These are phyloP conservation scores for Capronia americana DNA, from an alignment of 2,329 filamentous ascomycete species.

Conservation along the genomic window DNA sequence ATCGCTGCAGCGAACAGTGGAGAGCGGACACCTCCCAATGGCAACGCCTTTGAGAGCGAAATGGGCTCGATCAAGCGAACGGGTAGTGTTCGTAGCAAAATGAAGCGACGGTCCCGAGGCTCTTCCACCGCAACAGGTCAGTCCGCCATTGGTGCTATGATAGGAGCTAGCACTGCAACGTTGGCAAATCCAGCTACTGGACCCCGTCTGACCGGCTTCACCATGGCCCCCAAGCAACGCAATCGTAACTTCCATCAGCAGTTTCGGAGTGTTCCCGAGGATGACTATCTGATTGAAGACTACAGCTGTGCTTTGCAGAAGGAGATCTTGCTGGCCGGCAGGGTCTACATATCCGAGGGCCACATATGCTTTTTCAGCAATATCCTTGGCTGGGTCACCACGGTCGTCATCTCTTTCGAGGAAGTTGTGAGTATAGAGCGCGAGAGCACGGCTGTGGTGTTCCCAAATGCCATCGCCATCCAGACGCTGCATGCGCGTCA, in stretches of 20 bases:
- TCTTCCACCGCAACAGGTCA: constrained; percentile 74
- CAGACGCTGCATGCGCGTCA: constrained; percentile 95
- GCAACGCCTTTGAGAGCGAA: constrained; percentile 70
- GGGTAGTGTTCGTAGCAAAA: constrained; percentile 70
- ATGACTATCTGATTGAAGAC: constrained; percentile 97
- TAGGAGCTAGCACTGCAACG: constrained; percentile 72
- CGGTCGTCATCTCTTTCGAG: constrained; percentile 96
- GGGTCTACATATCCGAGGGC: constrained; percentile 94
- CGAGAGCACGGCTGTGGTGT: constrained; percentile 90
- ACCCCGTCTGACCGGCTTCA: constrained; percentile 89
- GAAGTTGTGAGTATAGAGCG: constrained; percentile 97
- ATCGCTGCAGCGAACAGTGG: constrained; percentile 55
- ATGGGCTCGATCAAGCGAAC: constrained; percentile 63
- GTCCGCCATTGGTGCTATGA: constrained; percentile 73
- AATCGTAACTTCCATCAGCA: constrained; percentile 93
- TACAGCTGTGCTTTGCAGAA: constrained; percentile 96
- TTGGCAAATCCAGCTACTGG: constrained; percentile 68
- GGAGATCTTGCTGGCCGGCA: constrained; percentile 91
- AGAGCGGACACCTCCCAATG: constrained; percentile 66
- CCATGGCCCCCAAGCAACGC: constrained; percentile 92
- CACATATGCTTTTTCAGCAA: constrained; percentile 99
- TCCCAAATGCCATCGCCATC: constrained; percentile 97
- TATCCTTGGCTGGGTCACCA: constrained; percentile 97
- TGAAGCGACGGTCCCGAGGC: constrained; percentile 75
- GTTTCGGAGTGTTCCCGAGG: constrained; percentile 96